A percentile compares a stretch with the other conserved stretches of the same genome.
Evolutionary conservation across 257 asterid genomes (phyloP).

Genomic region (Paraleonurus japonicus): DNA sequence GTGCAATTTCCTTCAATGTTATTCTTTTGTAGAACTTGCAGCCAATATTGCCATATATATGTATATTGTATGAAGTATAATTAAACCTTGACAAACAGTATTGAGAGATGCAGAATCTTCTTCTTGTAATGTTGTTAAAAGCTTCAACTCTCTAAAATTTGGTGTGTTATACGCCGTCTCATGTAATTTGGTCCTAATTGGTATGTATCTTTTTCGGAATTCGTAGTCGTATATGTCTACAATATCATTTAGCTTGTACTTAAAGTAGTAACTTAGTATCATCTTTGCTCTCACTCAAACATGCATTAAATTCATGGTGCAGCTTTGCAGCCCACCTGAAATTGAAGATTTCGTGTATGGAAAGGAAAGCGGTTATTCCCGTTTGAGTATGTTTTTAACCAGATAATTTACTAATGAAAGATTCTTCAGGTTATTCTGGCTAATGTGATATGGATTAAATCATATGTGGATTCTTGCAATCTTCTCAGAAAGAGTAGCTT

Average conservation of each 20-base stretch:
- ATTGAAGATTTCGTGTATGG: conserved; percentile 86
- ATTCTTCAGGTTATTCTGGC: background rate
- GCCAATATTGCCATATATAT: background rate
- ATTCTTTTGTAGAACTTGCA: background rate
- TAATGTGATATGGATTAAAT: background rate
- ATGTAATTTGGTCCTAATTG: background rate
- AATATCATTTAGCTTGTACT: background rate
- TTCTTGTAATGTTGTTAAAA: background rate
- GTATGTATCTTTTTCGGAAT: background rate
- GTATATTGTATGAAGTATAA: background rate
- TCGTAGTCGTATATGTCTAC: background rate
- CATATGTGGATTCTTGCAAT: background rate
- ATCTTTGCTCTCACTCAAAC: background rate
- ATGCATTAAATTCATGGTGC: conserved; percentile 31
- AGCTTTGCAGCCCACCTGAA: conserved; percentile 61
- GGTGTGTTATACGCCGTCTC: background rate
- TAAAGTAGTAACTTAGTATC: background rate
- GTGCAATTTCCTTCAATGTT: background rate
- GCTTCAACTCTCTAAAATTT: background rate
- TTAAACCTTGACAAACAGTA: background rate
- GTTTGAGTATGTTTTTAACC: conserved; percentile 50
- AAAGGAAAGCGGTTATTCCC: conserved; percentile 34
- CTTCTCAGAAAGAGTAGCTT: background rate
- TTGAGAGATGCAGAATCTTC: background rate
- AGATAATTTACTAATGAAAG: background rate